Evolutionary conservation across 2,329 filamentous ascomycete species (phyloP).

Genomic region (Elsinoe batatas): DNA sequence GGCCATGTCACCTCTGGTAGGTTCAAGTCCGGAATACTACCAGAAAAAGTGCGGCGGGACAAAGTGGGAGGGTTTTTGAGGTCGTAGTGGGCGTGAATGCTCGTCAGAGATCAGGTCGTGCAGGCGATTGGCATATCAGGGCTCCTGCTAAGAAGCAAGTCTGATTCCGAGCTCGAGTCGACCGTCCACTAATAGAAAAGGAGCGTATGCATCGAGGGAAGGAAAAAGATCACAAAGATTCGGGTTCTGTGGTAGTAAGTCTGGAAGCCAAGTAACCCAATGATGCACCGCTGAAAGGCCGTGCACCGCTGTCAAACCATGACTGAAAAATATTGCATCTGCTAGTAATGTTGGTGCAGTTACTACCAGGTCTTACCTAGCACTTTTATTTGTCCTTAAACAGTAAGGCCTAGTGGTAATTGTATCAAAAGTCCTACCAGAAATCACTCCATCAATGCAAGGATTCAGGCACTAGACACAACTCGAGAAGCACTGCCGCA

Average conservation of each 20-base stretch:
- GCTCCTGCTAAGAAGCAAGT: not conserved
- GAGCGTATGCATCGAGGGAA: not conserved
- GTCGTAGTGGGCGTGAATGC: not conserved
- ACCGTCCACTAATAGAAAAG: not conserved
- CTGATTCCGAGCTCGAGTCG: not conserved
- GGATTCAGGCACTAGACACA: not conserved
- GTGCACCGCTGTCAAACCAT: not conserved
- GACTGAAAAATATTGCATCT: not conserved
- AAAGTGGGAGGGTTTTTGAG: not conserved
- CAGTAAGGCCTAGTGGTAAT: no score
- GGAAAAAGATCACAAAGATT: constrained; percentile 5
- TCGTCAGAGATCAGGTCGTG: not conserved
- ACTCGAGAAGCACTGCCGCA: no score
- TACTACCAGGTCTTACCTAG: no score
- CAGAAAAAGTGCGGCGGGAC: not conserved
- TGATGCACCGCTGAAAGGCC: not conserved
- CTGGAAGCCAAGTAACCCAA: no score
- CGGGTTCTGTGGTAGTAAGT: not conserved
- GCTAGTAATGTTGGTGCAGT: no score
- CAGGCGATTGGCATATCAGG: constrained; percentile 1
- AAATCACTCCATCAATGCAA: not conserved
- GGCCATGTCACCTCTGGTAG: constrained; percentile 17
- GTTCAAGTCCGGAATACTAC: not conserved
- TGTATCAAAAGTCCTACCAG: no score
- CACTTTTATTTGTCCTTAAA: no score